A percentile compares a stretch with the other conserved stretches of the same genome.
Conservation (phyloP, 768 basidiomycete genomes). For the Termitomyces sp. region DNA sequence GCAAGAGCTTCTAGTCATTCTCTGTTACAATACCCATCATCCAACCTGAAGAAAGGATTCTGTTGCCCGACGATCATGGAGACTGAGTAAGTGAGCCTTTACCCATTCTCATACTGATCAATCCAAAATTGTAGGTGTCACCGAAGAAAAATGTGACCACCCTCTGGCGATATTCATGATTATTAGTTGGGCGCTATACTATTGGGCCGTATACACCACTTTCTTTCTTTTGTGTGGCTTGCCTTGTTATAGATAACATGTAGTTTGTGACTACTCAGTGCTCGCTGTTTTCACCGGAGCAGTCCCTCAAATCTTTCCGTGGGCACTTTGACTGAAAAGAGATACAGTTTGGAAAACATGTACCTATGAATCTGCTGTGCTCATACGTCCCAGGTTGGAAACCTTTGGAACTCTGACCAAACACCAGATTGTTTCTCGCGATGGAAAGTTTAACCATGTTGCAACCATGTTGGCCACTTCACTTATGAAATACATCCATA, state of each 20-base stretch:
- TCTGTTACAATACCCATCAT: no score
- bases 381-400: not conserved
- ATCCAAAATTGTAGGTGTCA: slow-evolving; percentile 37
- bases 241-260: not conserved
- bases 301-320: slow-evolving; percentile 17
- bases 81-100: slow-evolving; percentile 29
- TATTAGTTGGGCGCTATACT: slow-evolving; percentile 77
- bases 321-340: not conserved
- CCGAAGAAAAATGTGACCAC: slow-evolving; percentile 40
- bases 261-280: slow-evolving; percentile 54
- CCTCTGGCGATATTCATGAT: slow-evolving; percentile 52
- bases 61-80: no score
- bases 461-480: slow-evolving; percentile 54
- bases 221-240: not conserved
- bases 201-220: slow-evolving; percentile 22
- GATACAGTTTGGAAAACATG: slow-evolving; percentile 52
- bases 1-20: no score
- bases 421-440: slow-evolving; percentile 26
- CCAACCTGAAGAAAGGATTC: no score
- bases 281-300: slow-evolving; percentile 47
- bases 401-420: not conserved
- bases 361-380: slow-evolving; percentile 30
- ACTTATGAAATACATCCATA: no score
- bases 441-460: slow-evolving; percentile 62
- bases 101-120: not conserved